These are phyloP conservation scores for Silene uniflora DNA, from an alignment of 148 eudicot genomes.

Conservation along the genomic window DNA sequence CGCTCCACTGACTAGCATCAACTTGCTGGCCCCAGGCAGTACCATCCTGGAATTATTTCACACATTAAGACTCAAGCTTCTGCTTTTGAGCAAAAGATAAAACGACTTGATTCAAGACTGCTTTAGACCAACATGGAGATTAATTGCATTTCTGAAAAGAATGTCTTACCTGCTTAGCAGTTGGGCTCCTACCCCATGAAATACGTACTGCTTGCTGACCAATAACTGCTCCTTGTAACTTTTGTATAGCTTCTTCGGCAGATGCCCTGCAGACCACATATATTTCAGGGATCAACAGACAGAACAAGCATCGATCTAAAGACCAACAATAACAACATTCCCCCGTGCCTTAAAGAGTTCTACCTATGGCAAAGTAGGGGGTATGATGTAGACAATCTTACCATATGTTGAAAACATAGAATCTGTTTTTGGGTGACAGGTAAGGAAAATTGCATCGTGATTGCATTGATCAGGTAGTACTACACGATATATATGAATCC, in stretches of 20 bases:
- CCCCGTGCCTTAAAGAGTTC: neutral
- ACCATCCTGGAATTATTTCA: slow-evolving; percentile 45
- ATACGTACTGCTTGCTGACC: slow-evolving; percentile 90
- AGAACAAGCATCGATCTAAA: neutral
- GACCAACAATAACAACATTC: neutral
- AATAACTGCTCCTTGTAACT: slow-evolving; percentile 74
- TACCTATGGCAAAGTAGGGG: neutral
- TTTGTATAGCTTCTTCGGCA: slow-evolving; percentile 92
- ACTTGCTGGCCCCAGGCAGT: slow-evolving; percentile 76
- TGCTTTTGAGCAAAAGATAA: slow-evolving; percentile 8
- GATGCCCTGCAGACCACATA: slow-evolving; percentile 51
- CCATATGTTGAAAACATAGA: too few relatives aligned
- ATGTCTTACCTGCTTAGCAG: slow-evolving; percentile 69
- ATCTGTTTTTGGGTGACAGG: neutral
- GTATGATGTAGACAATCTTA: neutral
- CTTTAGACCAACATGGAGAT: neutral
- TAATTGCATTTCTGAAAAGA: neutral
- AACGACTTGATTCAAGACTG: neutral
- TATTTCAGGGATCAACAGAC: neutral
- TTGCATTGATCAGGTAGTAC: neutral
- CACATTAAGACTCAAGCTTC: neutral
- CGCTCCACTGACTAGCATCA: slow-evolving; percentile 84
- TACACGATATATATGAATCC: neutral
- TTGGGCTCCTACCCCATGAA: slow-evolving; percentile 85
- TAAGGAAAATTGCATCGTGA: neutral